Evolutionary conservation across 1,284 basidiomycete genomes (phyloP).

Genomic region (Fomitopsis betulina): DNA sequence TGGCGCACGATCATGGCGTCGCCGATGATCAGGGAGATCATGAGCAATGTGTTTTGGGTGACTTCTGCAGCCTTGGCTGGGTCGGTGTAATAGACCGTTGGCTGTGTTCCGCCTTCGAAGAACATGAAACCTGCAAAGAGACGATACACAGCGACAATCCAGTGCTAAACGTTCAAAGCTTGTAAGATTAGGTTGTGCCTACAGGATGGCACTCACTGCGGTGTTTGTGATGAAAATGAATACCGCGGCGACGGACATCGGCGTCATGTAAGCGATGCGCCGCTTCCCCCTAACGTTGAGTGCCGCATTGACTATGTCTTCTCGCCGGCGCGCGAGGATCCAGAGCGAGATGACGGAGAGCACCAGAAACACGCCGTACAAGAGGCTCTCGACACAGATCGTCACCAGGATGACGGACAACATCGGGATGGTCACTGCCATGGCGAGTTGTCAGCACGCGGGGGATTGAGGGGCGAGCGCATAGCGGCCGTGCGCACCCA

Average conservation of each 20-base stretch:
- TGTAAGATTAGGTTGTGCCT: not conserved
- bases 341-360: not conserved
- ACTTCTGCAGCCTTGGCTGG: not conserved
- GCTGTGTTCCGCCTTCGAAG: not conserved
- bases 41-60: not conserved
- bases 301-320: not conserved
- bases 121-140: slow-evolving; percentile 1
- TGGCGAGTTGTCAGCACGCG: not conserved
- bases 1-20: slow-evolving; percentile 4
- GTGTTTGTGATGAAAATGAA: not conserved
- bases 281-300: not conserved
- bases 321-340: not conserved
- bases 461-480: not conserved
- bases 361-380: not conserved
- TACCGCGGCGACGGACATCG: not conserved
- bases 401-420: not conserved
- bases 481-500: not conserved
- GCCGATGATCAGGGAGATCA: slow-evolving; percentile 1
- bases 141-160: slow-evolving; percentile 1
- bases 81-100: slow-evolving; percentile 1
- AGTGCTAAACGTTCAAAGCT: not conserved
- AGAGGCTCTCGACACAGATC: not conserved
- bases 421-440: not conserved
- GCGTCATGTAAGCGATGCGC: not conserved
- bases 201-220: not conserved